Conservation (phyloP, 2,329 filamentous ascomycete genomes). For the Pseudocercospora fuligena region DNA sequence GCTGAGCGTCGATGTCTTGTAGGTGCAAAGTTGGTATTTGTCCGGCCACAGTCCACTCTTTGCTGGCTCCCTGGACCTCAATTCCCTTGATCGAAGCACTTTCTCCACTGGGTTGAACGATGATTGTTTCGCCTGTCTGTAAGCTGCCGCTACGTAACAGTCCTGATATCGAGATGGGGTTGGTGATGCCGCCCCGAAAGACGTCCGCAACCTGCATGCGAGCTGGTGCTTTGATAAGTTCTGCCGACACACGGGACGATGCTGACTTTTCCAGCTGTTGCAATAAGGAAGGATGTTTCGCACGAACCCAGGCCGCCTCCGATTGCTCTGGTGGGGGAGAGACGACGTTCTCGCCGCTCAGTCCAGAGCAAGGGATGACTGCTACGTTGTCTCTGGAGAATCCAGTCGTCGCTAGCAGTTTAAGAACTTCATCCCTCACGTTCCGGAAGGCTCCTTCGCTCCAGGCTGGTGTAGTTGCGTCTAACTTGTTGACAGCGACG, state of each 20-base stretch:
- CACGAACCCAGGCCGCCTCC: conserved; percentile 74
- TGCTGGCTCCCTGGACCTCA: conserved; percentile 72
- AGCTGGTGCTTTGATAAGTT: conserved; percentile 71
- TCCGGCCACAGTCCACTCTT: conserved; percentile 90
- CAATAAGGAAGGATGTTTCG: conserved; percentile 66
- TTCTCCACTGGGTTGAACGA: conserved; percentile 81
- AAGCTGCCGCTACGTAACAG: conserved; percentile 82
- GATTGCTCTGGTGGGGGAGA: conserved; percentile 55
- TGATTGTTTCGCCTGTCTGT: conserved; percentile 79
- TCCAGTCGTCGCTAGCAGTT: conserved; percentile 80
- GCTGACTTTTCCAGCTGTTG: conserved; percentile 85
- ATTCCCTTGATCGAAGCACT: conserved; percentile 81
- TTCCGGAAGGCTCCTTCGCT: conserved; percentile 80
- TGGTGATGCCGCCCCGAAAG: conserved; percentile 77
- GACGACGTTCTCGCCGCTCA: conserved; percentile 85
- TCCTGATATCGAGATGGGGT: conserved; percentile 82
- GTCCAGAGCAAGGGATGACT: conserved; percentile 88
- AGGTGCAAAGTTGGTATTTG: conserved; percentile 88
- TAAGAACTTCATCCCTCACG: conserved; percentile 79
- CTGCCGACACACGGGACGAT: conserved; percentile 55
- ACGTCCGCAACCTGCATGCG: conserved; percentile 88
- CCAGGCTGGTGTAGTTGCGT: conserved; percentile 73
- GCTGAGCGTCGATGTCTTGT: conserved; percentile 75
- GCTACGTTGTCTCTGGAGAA: conserved; percentile 81
- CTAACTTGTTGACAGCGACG: conserved; percentile 94